Evolutionary conservation across 2,329 filamentous ascomycete genomes (phyloP), one percentile per base, ranked within the genome.

Genomic region (Curvularia sp.): DNA sequence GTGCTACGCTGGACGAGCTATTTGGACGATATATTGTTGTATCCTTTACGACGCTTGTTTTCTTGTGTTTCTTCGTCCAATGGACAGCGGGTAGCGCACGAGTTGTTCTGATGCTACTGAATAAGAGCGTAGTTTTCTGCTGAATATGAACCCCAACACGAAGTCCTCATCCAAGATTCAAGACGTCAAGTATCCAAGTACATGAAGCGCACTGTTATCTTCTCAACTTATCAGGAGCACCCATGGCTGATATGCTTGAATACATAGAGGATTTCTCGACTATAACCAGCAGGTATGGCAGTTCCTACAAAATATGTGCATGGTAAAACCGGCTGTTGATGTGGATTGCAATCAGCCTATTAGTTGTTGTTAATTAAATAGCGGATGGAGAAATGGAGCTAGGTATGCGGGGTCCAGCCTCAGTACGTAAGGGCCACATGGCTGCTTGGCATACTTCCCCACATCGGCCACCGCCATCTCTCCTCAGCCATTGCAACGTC

Each of bases 401-500:
- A 34, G 18, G 3, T 36, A 32, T 25, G 36, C 36, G 28, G 36
- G 30, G 30, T 34, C 61, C 58, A 53, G 43, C 50, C 28, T 27
- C 28, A 38, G 36, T 19, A 38, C n/a, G 23, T 36, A 48, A 34
- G 30, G 53, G 63, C 60, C 60, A 63, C 47, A 61, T 63, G 30
- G 56, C 55, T 49, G 46, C 61, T 63, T 68, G 61, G 64, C 61
- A 45, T 36, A n/a, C 18, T 62, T 66, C 66, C 57, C 62, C 64
- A 66, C 64, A 62, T 53, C 32, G 50, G 50, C 46, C 54, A 53
- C 55, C 50, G 42, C 56, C 30, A 46, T 30, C 48, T 23, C 41
- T 50, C 38, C 19, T 50, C 49, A 46, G 46, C 52, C 57, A 54
- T 61, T 57, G 54, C 57, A 41, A 60, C 52, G 49, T 57, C 27